These are phyloP conservation scores for Helichrysum umbraculigerum DNA, from an alignment of 129 eudicot species.

Conservation along the genomic window DNA sequence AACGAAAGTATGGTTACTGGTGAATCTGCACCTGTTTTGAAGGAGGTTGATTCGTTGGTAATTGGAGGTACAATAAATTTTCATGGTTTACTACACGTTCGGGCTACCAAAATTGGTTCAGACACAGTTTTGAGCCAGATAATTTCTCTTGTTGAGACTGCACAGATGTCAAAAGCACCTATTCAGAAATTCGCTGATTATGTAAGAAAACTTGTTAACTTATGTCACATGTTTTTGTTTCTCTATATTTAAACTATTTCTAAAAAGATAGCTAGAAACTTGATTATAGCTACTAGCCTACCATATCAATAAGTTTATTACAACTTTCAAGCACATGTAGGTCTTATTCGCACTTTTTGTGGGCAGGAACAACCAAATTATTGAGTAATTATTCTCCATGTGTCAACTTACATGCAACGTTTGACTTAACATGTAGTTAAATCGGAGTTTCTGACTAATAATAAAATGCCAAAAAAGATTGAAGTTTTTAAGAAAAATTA, in stretches of 20 bases:
- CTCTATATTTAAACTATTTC: background rate
- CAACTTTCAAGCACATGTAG: background rate
- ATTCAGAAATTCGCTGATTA: slow-evolving; percentile 93
- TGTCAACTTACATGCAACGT: background rate
- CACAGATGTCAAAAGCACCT: slow-evolving; percentile 99
- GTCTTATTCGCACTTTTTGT: slow-evolving; percentile 1
- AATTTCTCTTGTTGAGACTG: slow-evolving; percentile 87
- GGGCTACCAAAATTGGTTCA: slow-evolving; percentile 90
- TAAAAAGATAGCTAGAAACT: background rate
- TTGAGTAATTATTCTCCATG: background rate
- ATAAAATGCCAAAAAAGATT: background rate
- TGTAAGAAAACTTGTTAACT: slow-evolving; percentile 48
- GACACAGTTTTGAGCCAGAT: slow-evolving; percentile 95
- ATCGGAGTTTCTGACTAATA: background rate
- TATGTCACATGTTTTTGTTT: background rate
- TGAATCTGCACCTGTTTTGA: slow-evolving; percentile 81
- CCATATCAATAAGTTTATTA: background rate
- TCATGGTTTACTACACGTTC: slow-evolving; percentile 83
- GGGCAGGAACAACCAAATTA: background rate
- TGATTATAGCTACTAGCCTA: background rate
- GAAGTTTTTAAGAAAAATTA: background rate
- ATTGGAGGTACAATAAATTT: slow-evolving; percentile 95
- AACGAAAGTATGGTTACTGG: slow-evolving; percentile 99
- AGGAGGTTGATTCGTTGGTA: slow-evolving; percentile 67
- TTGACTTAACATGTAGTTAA: background rate